A percentile compares a stretch with the other conserved stretches of the same genome.
phyloP scores from a whole-genome alignment of 2,329 filamentous ascomycete species.

The Penicillium oxalicum region DNA sequence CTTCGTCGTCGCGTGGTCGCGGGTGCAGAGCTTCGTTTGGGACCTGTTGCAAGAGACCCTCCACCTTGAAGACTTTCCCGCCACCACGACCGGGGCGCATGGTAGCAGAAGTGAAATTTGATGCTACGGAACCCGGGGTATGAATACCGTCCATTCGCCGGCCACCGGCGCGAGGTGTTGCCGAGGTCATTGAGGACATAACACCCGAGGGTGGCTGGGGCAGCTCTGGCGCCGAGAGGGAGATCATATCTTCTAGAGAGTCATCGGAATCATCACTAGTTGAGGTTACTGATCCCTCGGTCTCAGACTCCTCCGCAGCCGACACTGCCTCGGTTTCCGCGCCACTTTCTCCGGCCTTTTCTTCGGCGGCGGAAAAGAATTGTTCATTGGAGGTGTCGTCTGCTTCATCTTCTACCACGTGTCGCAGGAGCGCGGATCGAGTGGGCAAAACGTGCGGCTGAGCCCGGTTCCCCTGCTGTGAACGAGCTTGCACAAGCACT shows the following conservation, averaged over 20 bases:
- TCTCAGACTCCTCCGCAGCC: slow-evolving; percentile 57
- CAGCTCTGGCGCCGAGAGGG: slow-evolving; percentile 71
- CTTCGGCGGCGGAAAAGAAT: slow-evolving; percentile 88
- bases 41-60: slow-evolving; percentile 67
- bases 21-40: slow-evolving; percentile 77
- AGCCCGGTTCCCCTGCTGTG: slow-evolving; percentile 35
- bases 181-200: slow-evolving; percentile 70
- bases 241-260: slow-evolving; percentile 89
- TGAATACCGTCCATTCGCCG: slow-evolving; percentile 66
- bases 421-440: slow-evolving; percentile 52
- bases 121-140: slow-evolving; percentile 84
- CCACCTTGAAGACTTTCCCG: slow-evolving; percentile 77
- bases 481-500: slow-evolving; percentile 58
- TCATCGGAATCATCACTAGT: slow-evolving; percentile 85
- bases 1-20: slow-evolving; percentile 75
- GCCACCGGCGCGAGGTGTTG: slow-evolving; percentile 70
- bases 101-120: slow-evolving; percentile 78
- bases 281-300: slow-evolving; percentile 41
- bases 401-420: slow-evolving; percentile 54
- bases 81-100: slow-evolving; percentile 65
- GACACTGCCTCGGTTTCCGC: slow-evolving; percentile 50
- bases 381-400: slow-evolving; percentile 85
- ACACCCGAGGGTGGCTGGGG: slow-evolving; percentile 72
- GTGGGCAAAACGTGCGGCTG: slow-evolving; percentile 41
- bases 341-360: slow-evolving; percentile 47